These are phyloP conservation scores for Puccinia polysora DNA, from an alignment of 1,284 basidiomycete species.

Conservation along the genomic window DNA sequence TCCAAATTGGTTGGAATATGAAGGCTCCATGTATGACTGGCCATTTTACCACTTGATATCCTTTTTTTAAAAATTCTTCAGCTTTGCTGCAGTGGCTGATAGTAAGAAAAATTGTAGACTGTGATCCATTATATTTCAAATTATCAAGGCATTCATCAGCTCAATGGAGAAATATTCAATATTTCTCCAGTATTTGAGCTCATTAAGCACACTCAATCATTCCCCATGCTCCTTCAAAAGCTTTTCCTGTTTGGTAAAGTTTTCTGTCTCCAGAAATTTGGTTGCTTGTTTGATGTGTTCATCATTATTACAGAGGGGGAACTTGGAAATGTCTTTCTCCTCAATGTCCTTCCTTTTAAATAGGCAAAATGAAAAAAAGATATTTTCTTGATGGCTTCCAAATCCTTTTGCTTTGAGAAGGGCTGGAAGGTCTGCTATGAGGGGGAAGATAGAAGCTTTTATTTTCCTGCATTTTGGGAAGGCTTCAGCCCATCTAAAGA, in stretches of 20 bases:
- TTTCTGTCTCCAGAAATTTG: background rate
- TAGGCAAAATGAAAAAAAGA: conserved; percentile 10
- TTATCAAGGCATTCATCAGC: background rate
- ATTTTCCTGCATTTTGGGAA: background rate
- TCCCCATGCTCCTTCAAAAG: conserved; percentile 4
- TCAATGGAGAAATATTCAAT: conserved; percentile 8
- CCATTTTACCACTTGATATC: no score
- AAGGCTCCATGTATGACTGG: no score
- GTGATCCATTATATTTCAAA: conserved; percentile 11
- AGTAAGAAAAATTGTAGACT: no score
- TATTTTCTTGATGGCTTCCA: background rate
- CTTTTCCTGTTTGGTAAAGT: background rate
- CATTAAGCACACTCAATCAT: conserved; percentile 16
- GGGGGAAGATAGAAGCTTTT: background rate
- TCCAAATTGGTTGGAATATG: no score
- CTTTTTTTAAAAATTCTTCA: no score
- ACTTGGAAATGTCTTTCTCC: background rate
- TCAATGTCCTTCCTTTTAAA: background rate
- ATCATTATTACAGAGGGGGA: background rate
- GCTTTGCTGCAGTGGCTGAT: no score
- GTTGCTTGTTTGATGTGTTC: background rate
- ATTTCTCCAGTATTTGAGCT: conserved; percentile 9
- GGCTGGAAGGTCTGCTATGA: conserved; percentile 22
- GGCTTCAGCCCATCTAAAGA: background rate
- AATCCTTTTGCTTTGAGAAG: conserved; percentile 9